Percentiles rank a stretch among this genome's conserved stretches.
These are phyloP conservation scores for Lactarius tabidus DNA, from an alignment of 768 basidiomycete genomes.

Conservation along the genomic window DNA sequence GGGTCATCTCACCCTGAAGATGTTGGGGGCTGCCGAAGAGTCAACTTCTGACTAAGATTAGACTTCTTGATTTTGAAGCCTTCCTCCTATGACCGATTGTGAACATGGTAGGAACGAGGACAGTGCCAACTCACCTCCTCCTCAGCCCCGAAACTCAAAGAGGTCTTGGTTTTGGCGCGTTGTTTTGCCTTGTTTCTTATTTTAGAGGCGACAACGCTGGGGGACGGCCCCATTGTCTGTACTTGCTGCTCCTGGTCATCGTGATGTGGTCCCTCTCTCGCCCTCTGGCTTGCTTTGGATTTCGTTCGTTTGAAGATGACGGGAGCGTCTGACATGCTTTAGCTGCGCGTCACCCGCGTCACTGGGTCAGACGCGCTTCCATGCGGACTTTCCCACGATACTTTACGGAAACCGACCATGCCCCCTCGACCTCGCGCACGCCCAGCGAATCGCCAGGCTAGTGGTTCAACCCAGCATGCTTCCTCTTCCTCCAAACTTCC, in stretches of 20 bases:
- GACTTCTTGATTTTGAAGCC: constrained; percentile 81
- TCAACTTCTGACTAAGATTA: constrained; percentile 61
- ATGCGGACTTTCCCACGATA: constrained; percentile 16
- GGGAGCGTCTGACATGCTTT: constrained; percentile 32
- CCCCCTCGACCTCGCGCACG: constrained; percentile 27
- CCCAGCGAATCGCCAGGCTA: constrained; percentile 23
- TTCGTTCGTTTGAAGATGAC: constrained; percentile 45
- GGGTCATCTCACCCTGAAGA: constrained; percentile 23
- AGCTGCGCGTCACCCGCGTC: no score
- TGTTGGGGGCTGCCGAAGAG: constrained; percentile 51
- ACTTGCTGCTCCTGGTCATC: constrained; percentile 21
- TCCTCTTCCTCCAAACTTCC: constrained; percentile 15
- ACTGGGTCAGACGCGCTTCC: neutral
- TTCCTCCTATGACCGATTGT: constrained; percentile 47
- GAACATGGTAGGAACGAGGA: neutral
- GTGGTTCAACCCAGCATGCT: constrained; percentile 9
- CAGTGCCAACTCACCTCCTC: constrained; percentile 50
- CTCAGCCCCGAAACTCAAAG: constrained; percentile 72
- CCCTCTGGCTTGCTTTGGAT: constrained; percentile 38
- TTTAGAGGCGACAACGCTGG: constrained; percentile 58
- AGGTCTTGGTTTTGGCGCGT: constrained; percentile 59
- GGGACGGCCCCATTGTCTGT: constrained; percentile 40
- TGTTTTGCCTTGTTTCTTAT: constrained; percentile 65
- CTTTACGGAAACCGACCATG: constrained; percentile 6
- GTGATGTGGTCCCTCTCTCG: constrained; percentile 34